phyloP scores from a whole-genome alignment of 352 stramenopile genomes.

The Peronospora destructor region DNA sequence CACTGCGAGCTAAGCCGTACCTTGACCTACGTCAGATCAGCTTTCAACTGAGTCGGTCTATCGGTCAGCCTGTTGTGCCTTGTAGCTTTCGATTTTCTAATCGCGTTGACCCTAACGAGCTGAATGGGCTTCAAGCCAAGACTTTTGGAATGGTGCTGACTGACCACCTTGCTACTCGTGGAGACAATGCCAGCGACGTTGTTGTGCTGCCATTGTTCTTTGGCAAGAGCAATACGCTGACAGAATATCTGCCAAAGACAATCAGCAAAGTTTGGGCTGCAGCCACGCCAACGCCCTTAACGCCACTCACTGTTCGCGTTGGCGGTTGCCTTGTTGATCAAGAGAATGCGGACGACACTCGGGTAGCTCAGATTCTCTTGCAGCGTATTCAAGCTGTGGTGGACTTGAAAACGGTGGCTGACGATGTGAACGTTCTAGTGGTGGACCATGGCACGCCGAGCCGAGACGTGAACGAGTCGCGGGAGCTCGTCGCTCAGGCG shows the following conservation, averaged over 20 bases:
- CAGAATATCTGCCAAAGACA: constrained; percentile 62
- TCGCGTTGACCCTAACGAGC: constrained; percentile 44
- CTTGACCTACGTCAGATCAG: constrained; percentile 66
- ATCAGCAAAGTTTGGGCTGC: constrained; percentile 40
- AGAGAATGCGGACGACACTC: constrained; percentile 37
- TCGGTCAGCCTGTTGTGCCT: constrained; percentile 48
- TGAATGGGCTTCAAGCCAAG: constrained; percentile 61
- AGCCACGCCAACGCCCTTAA: constrained; percentile 5
- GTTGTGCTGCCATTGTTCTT: constrained; percentile 79
- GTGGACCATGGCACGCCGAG: constrained; percentile 73
- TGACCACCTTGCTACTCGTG: constrained; percentile 32
- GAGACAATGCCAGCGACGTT: constrained; percentile 23
- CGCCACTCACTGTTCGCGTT: constrained; percentile 32
- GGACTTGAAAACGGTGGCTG: constrained; percentile 16
- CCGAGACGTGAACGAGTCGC: constrained; percentile 58
- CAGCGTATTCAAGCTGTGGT: constrained; percentile 45
- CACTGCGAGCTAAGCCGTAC: constrained; percentile 57
- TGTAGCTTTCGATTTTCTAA: constrained; percentile 78
- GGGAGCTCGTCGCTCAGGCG: constrained; percentile 50
- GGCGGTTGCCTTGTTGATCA: constrained; percentile 56
- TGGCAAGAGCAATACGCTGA: constrained; percentile 65
- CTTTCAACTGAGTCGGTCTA: constrained; percentile 54
- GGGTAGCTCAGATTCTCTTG: constrained; percentile 54
- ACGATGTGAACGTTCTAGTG: constrained; percentile 56
- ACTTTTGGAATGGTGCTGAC: constrained; percentile 56